These are phyloP conservation scores for Mortierella polycephala DNA, from an alignment of 371 early-diverging fungal genomes.

Conservation along the genomic window DNA sequence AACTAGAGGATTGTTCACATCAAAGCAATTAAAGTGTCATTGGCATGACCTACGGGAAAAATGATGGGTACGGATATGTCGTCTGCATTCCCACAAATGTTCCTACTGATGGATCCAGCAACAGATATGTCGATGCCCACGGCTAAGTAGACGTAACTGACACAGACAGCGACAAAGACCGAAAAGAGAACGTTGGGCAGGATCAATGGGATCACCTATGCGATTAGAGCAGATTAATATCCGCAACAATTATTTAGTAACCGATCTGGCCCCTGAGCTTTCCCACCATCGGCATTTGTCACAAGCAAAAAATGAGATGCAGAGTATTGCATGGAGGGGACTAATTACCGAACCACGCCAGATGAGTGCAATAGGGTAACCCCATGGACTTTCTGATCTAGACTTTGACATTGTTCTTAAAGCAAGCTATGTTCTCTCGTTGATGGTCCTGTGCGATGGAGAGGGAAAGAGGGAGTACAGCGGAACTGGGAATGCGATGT, in stretches of 20 bases:
- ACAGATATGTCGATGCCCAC: slow-evolving; percentile 26
- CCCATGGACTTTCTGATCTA: slow-evolving; percentile 46
- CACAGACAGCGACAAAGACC: slow-evolving; percentile 36
- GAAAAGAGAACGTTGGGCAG: slow-evolving; percentile 49
- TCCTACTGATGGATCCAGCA: slow-evolving; percentile 39
- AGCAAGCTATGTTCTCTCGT: neutral
- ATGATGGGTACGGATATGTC: neutral
- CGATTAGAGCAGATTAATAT: no score
- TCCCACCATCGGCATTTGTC: neutral
- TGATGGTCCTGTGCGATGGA: no score
- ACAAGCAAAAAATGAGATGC: neutral
- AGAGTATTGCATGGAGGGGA: neutral
- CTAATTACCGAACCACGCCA: slow-evolving; percentile 53
- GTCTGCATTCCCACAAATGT: neutral
- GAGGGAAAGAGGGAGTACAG: no score
- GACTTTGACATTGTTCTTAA: neutral
- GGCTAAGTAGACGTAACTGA: slow-evolving; percentile 42
- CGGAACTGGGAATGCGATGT: no score
- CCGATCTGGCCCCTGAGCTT: neutral
- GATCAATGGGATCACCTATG: slow-evolving; percentile 51
- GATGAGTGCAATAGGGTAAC: slow-evolving; percentile 53
- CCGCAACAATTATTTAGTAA: no score
- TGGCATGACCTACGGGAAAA: neutral
- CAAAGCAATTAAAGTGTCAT: neutral
- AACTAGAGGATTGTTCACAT: slow-evolving; percentile 34